Evolutionary conservation across 371 early-diverging fungal genomes (phyloP), one percentile per base, ranked within the genome.

Genomic region (Syncephalastrum sp.): DNA sequence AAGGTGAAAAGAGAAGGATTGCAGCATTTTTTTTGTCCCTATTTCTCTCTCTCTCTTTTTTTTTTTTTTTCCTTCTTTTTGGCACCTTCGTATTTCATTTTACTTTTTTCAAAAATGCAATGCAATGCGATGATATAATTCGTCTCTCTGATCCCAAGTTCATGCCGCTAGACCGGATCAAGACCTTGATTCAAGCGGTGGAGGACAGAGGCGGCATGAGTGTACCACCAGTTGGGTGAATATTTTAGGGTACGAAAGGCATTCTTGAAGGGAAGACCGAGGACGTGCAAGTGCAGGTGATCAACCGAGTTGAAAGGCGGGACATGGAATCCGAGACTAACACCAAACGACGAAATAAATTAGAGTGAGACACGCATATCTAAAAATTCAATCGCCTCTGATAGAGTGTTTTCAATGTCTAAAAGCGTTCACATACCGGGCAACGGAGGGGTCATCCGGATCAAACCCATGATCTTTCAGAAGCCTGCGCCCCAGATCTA

Each of bases 251-350:
- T 54, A 23, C 63, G 70, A 29, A 57, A 64, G 19, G 49, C 48
- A 56, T 66, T 74, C 50, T 61, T 66, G 47, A 79, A 87, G 3
- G 87, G 87, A 47, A 65, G 57, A 0, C 66, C 83, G 38, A 85
- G 67, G 7, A 71, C 80, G 67, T 87, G 87, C 60, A 84, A 56
- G 57, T 85, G 87, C 24, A 87, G 54, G 68, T 87, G 87, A 21
- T 72, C 49, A 12, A 87, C 68, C 15, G 81, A 80, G 33, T 75
- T 82, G 59, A 83, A 87, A 5, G 87, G 87, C 19, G 87, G 87
- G 7, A 83, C 79, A 67, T 87, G 87, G 61, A 87, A 87, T n/a
- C 87, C 87, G 17, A 85, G 50, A 8, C 74, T 76, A 54, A 21
- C 1, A 52, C 7, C 12, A 45, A 3, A 19, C 4, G 27, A 27